Evolutionary conservation across 306 rosid species (phyloP).

Genomic region (Pyrus bretschneideri): DNA sequence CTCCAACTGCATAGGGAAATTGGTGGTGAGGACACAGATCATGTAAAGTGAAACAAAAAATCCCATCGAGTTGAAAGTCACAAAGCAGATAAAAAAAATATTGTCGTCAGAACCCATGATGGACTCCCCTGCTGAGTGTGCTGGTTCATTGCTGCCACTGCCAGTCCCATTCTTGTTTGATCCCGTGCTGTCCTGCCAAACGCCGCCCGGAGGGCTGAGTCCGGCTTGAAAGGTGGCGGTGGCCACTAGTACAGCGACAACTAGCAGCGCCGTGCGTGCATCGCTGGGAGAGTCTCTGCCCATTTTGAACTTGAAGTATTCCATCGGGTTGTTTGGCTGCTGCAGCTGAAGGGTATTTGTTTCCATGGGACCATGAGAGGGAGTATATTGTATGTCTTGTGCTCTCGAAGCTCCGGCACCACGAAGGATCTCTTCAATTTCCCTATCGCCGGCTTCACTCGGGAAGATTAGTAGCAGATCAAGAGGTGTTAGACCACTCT

Average conservation of each 20-base stretch:
- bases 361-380: neutral
- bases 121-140: too few species aligned
- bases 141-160: neutral
- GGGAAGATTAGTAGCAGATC: slow-evolving; percentile 23
- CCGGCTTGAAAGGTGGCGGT: slow-evolving; percentile 13
- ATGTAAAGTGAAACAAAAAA: too few species aligned
- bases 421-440: slow-evolving; percentile 13
- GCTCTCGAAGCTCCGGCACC: slow-evolving; percentile 7
- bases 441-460: slow-evolving; percentile 22
- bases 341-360: neutral
- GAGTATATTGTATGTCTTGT: neutral
- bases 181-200: neutral
- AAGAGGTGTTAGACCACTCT: slow-evolving; percentile 14
- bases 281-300: slow-evolving; percentile 25
- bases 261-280: slow-evolving; percentile 1
- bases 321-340: neutral
- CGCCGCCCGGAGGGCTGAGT: neutral
- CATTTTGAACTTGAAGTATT: slow-evolving; percentile 28
- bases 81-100: rapidly evolving
- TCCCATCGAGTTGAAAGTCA: too few species aligned
- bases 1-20: too few species aligned
- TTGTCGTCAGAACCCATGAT: too few species aligned
- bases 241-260: slow-evolving; percentile 16
- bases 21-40: too few species aligned
- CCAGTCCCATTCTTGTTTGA: neutral